Evolutionary conservation across 805 yeast genomes (phyloP), one percentile per base, ranked within the genome.

Genomic region (Wickerhamomyces bovis): DNA sequence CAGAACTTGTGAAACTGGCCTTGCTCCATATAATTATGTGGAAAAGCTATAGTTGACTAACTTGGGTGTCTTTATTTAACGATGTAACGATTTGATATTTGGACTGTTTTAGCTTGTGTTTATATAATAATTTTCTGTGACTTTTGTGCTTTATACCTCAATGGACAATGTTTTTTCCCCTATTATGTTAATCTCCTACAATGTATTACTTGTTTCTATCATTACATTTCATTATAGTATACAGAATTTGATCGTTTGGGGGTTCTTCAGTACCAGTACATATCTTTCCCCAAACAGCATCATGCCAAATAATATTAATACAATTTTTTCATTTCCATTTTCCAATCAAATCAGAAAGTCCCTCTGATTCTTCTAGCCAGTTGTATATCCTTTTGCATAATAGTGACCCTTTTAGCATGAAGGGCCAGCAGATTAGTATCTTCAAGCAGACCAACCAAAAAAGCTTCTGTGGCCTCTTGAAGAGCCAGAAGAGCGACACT

Each of bases 381-480:
- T 58, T 85, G 90, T 50, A 85, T 80, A 61, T 85, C 95, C 62
- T 82, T 84, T 57, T 83, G 85, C 92, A 85, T 85, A 30, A 85
- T 83, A 0, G 95, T 85, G n/a, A 85, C 89, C 55, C 95, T 67
- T 58, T 81, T 84, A 1, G 89, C 90, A 64, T 85, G 94, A 35
- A 85, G 66, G 13, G 94, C 94, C 62, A 88, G 71, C 35, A 85
- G 61, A 55, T 85, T 85, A 4, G 90, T 85, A 60, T 85, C 94
- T 58, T 85, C 94, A 43, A 85, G 68, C 35, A 85, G 65, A 45
- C 85, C 85, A 12, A 85, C 82, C 50, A 85, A 62, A 51, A 80
- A 85, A 1, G 92, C 90, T 60, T 85, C 95, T 42, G 85, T 75
- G 1, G 92, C 92, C 59, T 85, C 95, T 59, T 85, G 95, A 30